phyloP scores from a whole-genome alignment of 2,329 filamentous ascomycete genomes.

The Nemania sp. region DNA sequence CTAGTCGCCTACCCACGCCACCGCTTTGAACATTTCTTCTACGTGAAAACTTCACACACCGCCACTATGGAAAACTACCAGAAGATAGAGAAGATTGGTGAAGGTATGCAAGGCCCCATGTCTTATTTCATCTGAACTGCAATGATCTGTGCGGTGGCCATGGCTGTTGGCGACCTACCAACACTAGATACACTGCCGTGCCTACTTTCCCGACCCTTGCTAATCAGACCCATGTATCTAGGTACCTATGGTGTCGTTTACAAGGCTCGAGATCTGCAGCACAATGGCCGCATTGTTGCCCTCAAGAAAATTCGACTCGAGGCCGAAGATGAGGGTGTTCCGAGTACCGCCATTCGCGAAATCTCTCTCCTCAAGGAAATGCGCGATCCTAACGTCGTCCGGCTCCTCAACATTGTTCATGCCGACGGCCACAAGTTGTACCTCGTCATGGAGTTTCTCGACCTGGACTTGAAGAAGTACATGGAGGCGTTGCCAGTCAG shows the following conservation, averaged over 20 bases:
- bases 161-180: background rate
- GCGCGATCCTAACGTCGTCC: conserved; percentile 90
- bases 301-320: conserved; percentile 96
- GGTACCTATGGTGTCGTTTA: conserved; percentile 96
- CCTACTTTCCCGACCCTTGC: conserved; percentile 6
- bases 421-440: conserved; percentile 96
- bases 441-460: conserved; percentile 91
- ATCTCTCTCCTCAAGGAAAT: conserved; percentile 96
- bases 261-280: conserved; percentile 88
- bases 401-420: conserved; percentile 90
- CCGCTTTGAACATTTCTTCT: conserved; percentile 30
- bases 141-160: too few species aligned
- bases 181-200: background rate
- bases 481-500: conserved; percentile 90
- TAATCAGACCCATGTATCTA: conserved; percentile 52
- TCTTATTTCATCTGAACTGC: conserved; percentile 4
- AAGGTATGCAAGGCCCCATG: conserved; percentile 69
- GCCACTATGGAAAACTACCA: conserved; percentile 90
- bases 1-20: background rate
- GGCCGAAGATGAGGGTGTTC: conserved; percentile 93
- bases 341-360: conserved; percentile 92
- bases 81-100: conserved; percentile 95
- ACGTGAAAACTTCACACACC: conserved; percentile 1
- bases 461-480: conserved; percentile 93
- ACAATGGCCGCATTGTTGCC: conserved; percentile 86